Evolutionary conservation across 805 yeast species (phyloP).

Genomic region (Saccharomycopsis microspora): DNA sequence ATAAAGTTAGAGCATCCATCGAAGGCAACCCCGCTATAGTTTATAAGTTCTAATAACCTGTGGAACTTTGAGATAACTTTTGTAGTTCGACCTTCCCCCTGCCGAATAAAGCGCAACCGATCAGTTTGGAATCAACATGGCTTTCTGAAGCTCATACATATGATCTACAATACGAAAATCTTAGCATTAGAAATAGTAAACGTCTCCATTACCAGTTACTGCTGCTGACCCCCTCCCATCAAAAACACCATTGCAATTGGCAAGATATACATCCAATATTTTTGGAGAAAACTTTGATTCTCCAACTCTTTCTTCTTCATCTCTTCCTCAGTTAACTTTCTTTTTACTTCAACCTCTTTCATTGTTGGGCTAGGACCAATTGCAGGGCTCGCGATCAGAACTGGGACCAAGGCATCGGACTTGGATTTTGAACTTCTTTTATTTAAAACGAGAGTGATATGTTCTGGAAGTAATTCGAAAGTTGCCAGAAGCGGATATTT

Average conservation of each 20-base stretch:
- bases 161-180: no score
- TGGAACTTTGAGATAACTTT: no score
- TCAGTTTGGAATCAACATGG: no score
- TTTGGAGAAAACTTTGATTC: slow-evolving; percentile 14
- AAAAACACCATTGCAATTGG: slow-evolving; percentile 11
- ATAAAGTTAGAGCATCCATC: no score
- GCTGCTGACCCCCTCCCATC: slow-evolving; percentile 8
- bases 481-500: neutral
- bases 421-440: neutral
- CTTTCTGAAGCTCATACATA: no score
- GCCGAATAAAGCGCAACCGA: no score
- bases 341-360: slow-evolving; percentile 1
- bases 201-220: neutral
- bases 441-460: neutral
- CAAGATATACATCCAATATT: slow-evolving; percentile 16
- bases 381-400: neutral
- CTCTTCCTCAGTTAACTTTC: neutral
- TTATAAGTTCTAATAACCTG: no score
- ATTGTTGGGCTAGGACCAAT: slow-evolving; percentile 5
- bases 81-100: no score
- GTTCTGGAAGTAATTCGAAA: neutral
- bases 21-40: no score
- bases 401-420: neutral
- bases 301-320: neutral
- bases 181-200: no score